Evolutionary conservation across 805 yeast species (phyloP), one percentile per base, ranked within the genome.

Genomic region (Kodamaea restingae): DNA sequence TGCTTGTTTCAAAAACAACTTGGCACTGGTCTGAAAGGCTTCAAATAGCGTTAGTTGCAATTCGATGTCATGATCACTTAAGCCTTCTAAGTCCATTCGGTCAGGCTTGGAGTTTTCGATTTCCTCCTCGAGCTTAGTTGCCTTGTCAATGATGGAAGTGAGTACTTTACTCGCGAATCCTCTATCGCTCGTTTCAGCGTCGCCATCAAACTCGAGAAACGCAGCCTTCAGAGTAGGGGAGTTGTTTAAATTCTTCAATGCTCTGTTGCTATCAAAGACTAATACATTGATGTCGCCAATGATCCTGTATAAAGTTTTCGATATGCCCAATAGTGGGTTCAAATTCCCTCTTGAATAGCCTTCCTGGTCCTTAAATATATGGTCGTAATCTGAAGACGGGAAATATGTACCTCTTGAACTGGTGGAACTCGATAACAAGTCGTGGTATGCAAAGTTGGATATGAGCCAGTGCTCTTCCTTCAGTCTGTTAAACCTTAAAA

Each of bases 391-490:
- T 15, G 69, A 65, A 15, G 77, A 62, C 0, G 81, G 73, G 55
- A 86, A 84, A 48, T 81, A 80, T 1, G 87, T 73, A 1, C 82
- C 81, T 32, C 85, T 61, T 28, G 78, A 76, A 39, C 73, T 66
- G 1, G 75, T 69, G 8, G 83, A 74, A 34, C 81, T 73, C 1
- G 90, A 77, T 46, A 83, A 66, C 22, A 86, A 72, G 54, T 85
- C 95, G 56, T 85, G 93, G 54, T 85, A 86, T 1, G 88, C 87
- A 60, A 82, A 86, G 58, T 81, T 84, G 7, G 87, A 77, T 15
- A 83, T 76, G 37, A 85, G 65, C 83, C 90, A 85, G 45, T 81
- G 78, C 46, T 80, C 76, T 46, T 78, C 81, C 45, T 75, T 75
- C 51, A 74, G 71, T 21, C 63, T 66, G 48, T 71, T 73, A 57